Conservation (phyloP, 2,329 filamentous ascomycete genomes). For the Blastomyces emzantsi region DNA sequence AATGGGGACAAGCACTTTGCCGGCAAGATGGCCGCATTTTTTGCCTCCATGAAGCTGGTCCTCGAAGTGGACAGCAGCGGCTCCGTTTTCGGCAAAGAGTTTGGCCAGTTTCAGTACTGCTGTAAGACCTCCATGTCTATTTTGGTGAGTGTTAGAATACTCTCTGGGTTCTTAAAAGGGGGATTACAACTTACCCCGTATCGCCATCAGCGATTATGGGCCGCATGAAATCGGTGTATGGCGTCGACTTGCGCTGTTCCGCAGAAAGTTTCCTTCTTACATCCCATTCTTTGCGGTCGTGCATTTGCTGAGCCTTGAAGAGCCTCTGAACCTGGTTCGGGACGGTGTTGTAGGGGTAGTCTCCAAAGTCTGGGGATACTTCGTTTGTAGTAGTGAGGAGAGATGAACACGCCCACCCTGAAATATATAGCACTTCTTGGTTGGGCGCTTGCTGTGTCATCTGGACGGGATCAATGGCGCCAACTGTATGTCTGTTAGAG, state of each 20-base stretch:
- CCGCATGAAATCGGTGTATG: slow-evolving; percentile 84
- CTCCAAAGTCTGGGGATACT: slow-evolving; percentile 93
- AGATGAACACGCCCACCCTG: slow-evolving; percentile 95
- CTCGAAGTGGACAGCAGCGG: slow-evolving; percentile 93
- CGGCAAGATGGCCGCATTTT: slow-evolving; percentile 94
- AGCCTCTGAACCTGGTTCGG: slow-evolving; percentile 95
- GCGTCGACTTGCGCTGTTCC: slow-evolving; percentile 62
- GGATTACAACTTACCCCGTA: slow-evolving; percentile 51
- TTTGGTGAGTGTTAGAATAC: background rate
- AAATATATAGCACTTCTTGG: slow-evolving; percentile 93
- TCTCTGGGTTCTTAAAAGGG: background rate
- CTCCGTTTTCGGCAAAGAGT: slow-evolving; percentile 93
- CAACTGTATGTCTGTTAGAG: slow-evolving; percentile 52
- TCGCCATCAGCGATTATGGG: slow-evolving; percentile 96
- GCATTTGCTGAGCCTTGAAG: slow-evolving; percentile 93
- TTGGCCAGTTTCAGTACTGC: slow-evolving; percentile 95
- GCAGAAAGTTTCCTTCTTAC: slow-evolving; percentile 65
- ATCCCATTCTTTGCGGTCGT: slow-evolving; percentile 95
- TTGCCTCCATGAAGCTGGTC: slow-evolving; percentile 97
- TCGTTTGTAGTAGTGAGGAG: slow-evolving; percentile 91
- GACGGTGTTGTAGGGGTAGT: slow-evolving; percentile 98
- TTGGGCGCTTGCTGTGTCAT: slow-evolving; percentile 98
- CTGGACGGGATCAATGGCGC: slow-evolving; percentile 96
- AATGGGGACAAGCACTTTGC: slow-evolving; percentile 88
- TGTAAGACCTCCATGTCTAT: slow-evolving; percentile 75